Evolutionary conservation across 1,139 yeast species (phyloP), one percentile per base, ranked within the genome.

Genomic region (Torulaspora globosa): DNA sequence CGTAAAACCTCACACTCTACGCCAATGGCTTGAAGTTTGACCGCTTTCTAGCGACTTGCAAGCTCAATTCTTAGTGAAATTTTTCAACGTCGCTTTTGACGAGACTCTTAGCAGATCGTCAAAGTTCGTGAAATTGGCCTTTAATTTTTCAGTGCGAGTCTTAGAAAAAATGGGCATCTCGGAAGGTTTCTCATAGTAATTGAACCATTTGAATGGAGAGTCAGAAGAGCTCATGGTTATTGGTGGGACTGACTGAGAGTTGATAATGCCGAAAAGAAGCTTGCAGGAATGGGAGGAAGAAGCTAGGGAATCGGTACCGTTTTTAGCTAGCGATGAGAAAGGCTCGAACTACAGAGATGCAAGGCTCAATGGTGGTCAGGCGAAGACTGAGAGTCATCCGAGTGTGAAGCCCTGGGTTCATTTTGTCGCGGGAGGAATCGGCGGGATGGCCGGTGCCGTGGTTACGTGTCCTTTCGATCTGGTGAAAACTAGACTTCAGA

Each of bases 361-460:
- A 1, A 48, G 46, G n/a, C 52, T 48, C 23, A 41, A 55, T 15
- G 48, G 42, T 26, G 39, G 47, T 12, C 41, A 42, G 7, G 46
- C 46, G 30, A 45, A 40, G 27, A 29, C 38, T 36, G 55, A 52
- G 42, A 41, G 16, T 21, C 55, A 49, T 59, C 43, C 67, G 53
- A 36, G 57, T 24, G 79, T 82, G 2, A 79, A 78, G 56, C 95
- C 95, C 45, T 90, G 97, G 96, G 88, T 90, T 6, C 97, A 90
- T 68, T 92, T 90, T 63, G 86, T 90, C n/a, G 97, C 98, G n/a
- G 98, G 98, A 34, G 98, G 97, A 32, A 60, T 86, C 23, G 98
- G 97, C 30, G 99, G 98, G 9, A 92, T 92, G 96, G 87, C 94
- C 15, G 99, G 98, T 14, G 96, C 98, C 1, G 70, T 90, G 2